Evolutionary conservation across 495 filamentous ascomycete species (phyloP).

Genomic region (Beverwykella pulmonaria): DNA sequence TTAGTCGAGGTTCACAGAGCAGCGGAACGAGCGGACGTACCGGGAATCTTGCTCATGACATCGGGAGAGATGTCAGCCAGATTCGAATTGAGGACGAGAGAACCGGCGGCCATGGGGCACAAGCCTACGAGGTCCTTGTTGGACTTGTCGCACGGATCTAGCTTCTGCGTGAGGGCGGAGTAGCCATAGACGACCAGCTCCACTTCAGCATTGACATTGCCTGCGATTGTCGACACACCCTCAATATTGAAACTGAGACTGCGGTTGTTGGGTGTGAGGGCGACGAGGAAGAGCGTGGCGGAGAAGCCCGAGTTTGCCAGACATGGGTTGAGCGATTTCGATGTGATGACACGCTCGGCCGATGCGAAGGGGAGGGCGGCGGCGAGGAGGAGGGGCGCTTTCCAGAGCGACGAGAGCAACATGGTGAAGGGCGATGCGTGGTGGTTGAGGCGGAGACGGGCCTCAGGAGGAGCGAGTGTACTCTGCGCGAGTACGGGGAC

Average conservation of each 20-base stretch:
- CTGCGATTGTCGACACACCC: conserved; percentile 81
- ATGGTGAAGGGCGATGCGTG: conserved; percentile 27
- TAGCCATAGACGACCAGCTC: conserved; percentile 82
- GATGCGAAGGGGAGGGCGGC: conserved; percentile 38
- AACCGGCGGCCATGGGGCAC: conserved; percentile 90
- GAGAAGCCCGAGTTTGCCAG: conserved; percentile 73
- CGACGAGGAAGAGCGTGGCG: conserved; percentile 81
- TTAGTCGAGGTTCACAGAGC: background rate
- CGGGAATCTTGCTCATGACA: conserved; percentile 68
- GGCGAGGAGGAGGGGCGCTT: conserved; percentile 30
- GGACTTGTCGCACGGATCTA: conserved; percentile 74
- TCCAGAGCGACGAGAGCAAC: conserved; percentile 33
- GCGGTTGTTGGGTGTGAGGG: conserved; percentile 73
- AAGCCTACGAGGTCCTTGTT: conserved; percentile 64
- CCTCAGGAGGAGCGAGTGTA: no score
- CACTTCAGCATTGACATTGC: conserved; percentile 79
- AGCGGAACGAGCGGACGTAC: conserved; percentile 46
- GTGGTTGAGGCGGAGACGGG: conserved; percentile 15
- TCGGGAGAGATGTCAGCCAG: conserved; percentile 56
- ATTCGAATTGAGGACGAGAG: conserved; percentile 72
- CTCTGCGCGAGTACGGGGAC: no score
- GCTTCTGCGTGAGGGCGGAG: conserved; percentile 59
- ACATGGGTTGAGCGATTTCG: conserved; percentile 49
- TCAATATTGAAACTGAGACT: conserved; percentile 74
- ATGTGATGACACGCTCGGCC: conserved; percentile 45